A percentile compares a stretch with the other conserved stretches of the same genome.
Evolutionary conservation across 495 filamentous ascomycete species (phyloP).

Genomic region (Penicillium egyptiacum): DNA sequence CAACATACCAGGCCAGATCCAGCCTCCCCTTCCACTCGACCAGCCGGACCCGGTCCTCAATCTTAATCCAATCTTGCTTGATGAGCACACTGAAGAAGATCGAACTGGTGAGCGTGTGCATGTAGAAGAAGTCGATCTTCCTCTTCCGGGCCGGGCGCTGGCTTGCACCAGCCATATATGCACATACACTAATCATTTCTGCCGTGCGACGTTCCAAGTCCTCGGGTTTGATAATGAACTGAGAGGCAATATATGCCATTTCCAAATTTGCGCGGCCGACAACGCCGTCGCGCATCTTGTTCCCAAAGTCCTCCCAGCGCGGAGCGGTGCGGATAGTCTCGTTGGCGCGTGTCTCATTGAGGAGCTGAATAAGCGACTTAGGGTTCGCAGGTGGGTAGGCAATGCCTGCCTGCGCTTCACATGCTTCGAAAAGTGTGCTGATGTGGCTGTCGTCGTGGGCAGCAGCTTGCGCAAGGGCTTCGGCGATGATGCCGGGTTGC

Average conservation of each 20-base stretch:
- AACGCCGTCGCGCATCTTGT: too few species aligned
- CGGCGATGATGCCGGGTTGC: conserved; percentile 35
- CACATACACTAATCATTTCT: conserved; percentile 5
- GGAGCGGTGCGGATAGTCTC: too few species aligned
- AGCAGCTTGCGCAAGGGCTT: conserved; percentile 40
- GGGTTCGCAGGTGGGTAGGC: conserved; percentile 3
- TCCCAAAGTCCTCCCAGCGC: too few species aligned
- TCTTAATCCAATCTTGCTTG: conserved; percentile 25
- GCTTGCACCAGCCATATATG: background rate
- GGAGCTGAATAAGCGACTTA: background rate
- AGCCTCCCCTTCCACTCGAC: conserved; percentile 37
- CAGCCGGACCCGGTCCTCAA: conserved; percentile 27
- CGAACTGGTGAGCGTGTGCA: conserved; percentile 36
- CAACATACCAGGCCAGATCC: conserved; percentile 38
- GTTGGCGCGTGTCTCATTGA: too few species aligned
- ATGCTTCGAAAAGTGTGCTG: conserved; percentile 16
- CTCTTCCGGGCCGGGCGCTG: conserved; percentile 25
- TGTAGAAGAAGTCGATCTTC: conserved; percentile 41
- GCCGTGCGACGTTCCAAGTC: background rate
- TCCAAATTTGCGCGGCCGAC: too few species aligned
- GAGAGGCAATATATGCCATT: too few species aligned
- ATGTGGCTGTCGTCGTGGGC: conserved; percentile 20
- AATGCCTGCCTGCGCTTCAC: background rate
- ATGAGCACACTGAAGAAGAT: conserved; percentile 30
- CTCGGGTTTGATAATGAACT: too few species aligned